These are phyloP conservation scores for Gossypium davidsonii DNA, from an alignment of 441 rosid genomes.

Conservation along the genomic window DNA sequence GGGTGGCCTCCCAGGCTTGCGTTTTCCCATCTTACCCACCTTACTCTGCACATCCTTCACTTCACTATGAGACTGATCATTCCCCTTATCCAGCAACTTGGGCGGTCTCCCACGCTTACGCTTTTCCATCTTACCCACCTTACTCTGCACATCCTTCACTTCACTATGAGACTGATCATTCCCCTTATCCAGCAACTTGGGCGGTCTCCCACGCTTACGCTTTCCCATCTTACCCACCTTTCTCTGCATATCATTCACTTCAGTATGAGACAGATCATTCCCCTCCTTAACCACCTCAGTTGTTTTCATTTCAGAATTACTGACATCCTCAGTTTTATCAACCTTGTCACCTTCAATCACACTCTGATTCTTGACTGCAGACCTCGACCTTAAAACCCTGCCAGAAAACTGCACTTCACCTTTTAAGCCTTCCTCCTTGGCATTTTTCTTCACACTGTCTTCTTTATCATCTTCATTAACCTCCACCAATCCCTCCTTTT, in stretches of 20 bases:
- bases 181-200: background rate
- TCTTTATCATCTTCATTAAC: conserved; percentile 19
- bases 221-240: background rate
- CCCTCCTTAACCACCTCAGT: conserved; percentile 11
- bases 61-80: background rate
- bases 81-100: background rate
- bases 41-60: background rate
- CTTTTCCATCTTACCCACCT: background rate
- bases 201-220: background rate
- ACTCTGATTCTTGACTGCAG: conserved; percentile 22
- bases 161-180: background rate
- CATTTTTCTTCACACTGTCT: conserved; percentile 22
- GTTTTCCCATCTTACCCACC: background rate
- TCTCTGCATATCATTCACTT: conserved; percentile 16
- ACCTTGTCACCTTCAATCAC: conserved; percentile 9
- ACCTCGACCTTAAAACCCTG: conserved; percentile 52
- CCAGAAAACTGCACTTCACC: conserved; percentile 22
- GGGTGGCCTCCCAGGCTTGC: conserved; percentile 18
- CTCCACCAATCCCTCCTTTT: conserved; percentile 22
- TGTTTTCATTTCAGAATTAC: conserved; percentile 12
- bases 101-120: background rate
- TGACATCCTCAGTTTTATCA: conserved; percentile 10
- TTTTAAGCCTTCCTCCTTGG: conserved; percentile 14
- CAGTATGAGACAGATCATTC: background rate
- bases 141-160: conserved; percentile 17